phyloP scores from a whole-genome alignment of 306 rosid species.

The Cucurbita ficifolia region DNA sequence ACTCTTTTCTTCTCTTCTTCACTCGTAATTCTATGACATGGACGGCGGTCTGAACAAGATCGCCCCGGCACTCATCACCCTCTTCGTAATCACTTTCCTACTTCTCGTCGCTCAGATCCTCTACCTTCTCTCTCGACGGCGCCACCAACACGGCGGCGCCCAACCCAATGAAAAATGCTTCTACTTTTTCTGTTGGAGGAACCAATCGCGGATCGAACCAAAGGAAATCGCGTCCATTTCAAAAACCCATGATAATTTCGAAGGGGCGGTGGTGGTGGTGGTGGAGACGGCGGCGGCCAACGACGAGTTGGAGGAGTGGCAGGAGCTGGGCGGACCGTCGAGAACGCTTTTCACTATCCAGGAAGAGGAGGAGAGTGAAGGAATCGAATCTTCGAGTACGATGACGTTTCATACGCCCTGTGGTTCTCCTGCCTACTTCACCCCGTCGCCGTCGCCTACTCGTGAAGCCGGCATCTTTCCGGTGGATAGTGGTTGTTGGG shows the following conservation, averaged over 20 bases:
- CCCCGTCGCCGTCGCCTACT: slow-evolving; percentile 30
- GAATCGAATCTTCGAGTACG: slow-evolving; percentile 9
- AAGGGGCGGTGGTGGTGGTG: slow-evolving; percentile 14
- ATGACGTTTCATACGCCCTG: slow-evolving; percentile 28
- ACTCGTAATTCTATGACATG: background rate
- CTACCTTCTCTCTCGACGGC: slow-evolving; percentile 19
- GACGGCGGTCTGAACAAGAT: slow-evolving; percentile 11
- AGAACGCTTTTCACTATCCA: slow-evolving; percentile 30
- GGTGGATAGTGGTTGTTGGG: background rate
- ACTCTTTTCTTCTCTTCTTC: background rate
- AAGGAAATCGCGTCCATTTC: background rate
- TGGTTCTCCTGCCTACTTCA: slow-evolving; percentile 31
- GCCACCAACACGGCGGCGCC: background rate
- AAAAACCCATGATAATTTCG: background rate
- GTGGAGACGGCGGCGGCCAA: background rate
- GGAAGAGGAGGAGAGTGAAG: slow-evolving; percentile 28
- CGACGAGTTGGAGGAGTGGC: slow-evolving; percentile 25
- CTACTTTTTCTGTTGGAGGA: slow-evolving; percentile 15
- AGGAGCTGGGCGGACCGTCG: slow-evolving; percentile 16
- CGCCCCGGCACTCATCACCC: background rate
- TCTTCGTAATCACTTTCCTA: slow-evolving; percentile 12
- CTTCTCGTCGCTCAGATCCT: slow-evolving; percentile 17
- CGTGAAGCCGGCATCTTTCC: background rate
- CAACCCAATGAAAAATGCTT: background rate
- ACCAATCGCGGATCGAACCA: slow-evolving; percentile 18